phyloP scores from a whole-genome alignment of 2,329 filamentous ascomycete species.

The Trichoderma afroharzianum region DNA sequence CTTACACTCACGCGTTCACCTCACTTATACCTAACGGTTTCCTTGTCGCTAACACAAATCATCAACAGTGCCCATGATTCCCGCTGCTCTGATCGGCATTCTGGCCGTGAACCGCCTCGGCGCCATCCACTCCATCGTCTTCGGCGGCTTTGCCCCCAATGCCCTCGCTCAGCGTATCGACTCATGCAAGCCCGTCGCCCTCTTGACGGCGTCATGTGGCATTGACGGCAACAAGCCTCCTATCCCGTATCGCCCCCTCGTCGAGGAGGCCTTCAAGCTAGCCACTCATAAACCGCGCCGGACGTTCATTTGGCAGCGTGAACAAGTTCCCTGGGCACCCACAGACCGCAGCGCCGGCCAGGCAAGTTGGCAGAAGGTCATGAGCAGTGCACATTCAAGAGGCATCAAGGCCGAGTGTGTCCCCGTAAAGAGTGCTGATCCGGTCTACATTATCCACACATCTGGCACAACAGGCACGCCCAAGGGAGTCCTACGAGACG shows the following conservation, averaged over 20 bases:
- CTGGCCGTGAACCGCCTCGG: slow-evolving; percentile 78
- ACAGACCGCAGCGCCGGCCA: slow-evolving; percentile 65
- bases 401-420: slow-evolving; percentile 70
- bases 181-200: slow-evolving; percentile 67
- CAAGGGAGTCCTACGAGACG: slow-evolving; percentile 79
- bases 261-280: slow-evolving; percentile 67
- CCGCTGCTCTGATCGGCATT: slow-evolving; percentile 80
- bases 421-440: slow-evolving; percentile 72
- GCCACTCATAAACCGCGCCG: slow-evolving; percentile 68
- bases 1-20: neutral
- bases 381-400: slow-evolving; percentile 65
- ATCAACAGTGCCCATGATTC: slow-evolving; percentile 86
- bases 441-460: slow-evolving; percentile 88
- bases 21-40: neutral
- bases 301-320: slow-evolving; percentile 79
- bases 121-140: slow-evolving; percentile 87
- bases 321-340: slow-evolving; percentile 69
- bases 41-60: neutral
- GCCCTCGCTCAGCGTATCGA: slow-evolving; percentile 88
- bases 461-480: slow-evolving; percentile 78
- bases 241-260: slow-evolving; percentile 70
- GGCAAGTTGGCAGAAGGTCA: slow-evolving; percentile 73
- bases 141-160: slow-evolving; percentile 81
- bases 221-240: slow-evolving; percentile 83
- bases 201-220: slow-evolving; percentile 88